Conservation (phyloP, 2,329 filamentous ascomycete genomes). For the Clarireedia sp. region DNA sequence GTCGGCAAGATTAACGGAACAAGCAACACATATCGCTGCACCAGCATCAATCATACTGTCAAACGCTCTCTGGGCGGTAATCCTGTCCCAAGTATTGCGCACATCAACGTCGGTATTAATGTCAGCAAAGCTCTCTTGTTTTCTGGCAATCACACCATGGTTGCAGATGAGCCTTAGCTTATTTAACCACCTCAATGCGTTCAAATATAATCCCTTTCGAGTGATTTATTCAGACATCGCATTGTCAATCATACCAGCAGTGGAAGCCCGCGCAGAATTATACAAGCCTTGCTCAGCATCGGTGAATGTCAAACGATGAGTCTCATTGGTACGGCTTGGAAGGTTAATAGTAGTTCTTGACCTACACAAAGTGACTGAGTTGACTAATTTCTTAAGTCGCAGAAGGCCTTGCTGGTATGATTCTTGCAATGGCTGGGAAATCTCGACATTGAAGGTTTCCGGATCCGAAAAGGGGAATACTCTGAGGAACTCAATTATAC, state of each 20-base stretch:
- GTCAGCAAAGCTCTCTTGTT: constrained; percentile 14
- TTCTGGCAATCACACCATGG: constrained; percentile 35
- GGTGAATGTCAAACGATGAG: too few relatives aligned
- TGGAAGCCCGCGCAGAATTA: too few relatives aligned
- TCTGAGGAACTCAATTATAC: constrained; percentile 37
- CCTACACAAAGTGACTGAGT: too few relatives aligned
- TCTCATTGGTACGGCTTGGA: too few relatives aligned
- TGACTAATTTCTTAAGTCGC: constrained; percentile 29
- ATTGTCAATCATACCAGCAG: constrained; percentile 16
- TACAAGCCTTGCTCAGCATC: too few relatives aligned
- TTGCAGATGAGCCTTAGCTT: constrained; percentile 39
- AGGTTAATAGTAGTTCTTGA: too few relatives aligned
- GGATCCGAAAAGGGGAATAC: constrained; percentile 35
- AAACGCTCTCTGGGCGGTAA: constrained; percentile 21
- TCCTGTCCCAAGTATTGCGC: too few relatives aligned
- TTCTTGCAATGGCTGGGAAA: constrained; percentile 32
- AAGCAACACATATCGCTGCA: constrained; percentile 9
- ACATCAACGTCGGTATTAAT: too few relatives aligned
- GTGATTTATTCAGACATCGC: constrained; percentile 20
- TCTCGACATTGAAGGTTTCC: constrained; percentile 31
- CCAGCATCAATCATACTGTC: constrained; percentile 8
- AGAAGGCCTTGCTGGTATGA: constrained; percentile 31
- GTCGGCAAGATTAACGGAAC: not conserved
- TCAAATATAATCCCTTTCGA: constrained; percentile 30
- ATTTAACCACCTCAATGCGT: constrained; percentile 39